Base-by-base conservation (phyloP, 1,284 basidiomycete genomes). In the Cryptococcus floricola region DNA sequence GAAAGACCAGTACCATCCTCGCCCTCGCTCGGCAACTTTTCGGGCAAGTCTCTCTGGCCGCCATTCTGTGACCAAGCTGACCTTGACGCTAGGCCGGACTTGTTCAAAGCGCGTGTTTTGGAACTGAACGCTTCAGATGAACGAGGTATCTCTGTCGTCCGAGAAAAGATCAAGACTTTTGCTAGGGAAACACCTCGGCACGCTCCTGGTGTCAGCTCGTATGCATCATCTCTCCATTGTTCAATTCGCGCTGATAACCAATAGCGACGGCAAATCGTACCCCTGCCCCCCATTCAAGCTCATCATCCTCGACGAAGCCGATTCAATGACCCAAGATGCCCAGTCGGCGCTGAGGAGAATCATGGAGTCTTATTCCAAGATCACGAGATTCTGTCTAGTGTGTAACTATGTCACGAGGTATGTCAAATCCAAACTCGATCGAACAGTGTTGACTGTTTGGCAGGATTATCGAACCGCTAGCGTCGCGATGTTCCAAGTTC, bases 41-140 rank as follows among this genome's bases (percentile, higher is more conserved):
- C 71, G 96, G 96, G 90, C 91, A 60, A 58, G 83, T 64, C 27
- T 48, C 2, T 34, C 19, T 2, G 23, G 23, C 23, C 23, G 23
- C 23, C 23, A 23, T 23, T 23, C 23, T 23, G 19, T 16, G 34
- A 46, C 16, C 28, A 34, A 3, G 41, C 37, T 50, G 25, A 56
- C 13, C 27, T 16, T 28, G 23, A 12, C 39, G 46, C n/a, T 59
- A 91, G 92, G 10, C 96, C 95, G 52, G 95, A 98, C 64, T 88
- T 97, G 69, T 97, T 98, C 72, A 84, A 87, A 62, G 87, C 88
- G 45, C 85, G 96, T 9, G 94, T 99, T 1, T 84, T 99, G 14
- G 96, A 99, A 75, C 81, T 99, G n/a, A 99, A 99, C 75, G 96
- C 96, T 5, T 98, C 96, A 4, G 96, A 99, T 73, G 96, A 99